Evolutionary conservation across 768 basidiomycete genomes (phyloP).

Genomic region (Tulasnella sp.): DNA sequence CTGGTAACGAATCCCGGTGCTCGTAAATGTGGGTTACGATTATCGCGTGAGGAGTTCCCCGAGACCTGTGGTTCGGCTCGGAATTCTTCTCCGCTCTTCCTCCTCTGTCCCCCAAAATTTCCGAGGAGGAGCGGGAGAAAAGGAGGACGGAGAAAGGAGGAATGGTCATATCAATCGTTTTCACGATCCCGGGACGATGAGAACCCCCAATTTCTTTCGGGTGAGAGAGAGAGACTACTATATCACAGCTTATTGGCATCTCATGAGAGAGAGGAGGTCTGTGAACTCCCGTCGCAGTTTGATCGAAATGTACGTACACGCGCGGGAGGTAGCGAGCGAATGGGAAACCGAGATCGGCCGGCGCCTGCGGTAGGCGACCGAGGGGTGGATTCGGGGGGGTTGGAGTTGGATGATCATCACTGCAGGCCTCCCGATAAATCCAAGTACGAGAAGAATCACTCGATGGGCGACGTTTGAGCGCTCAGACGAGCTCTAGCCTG

Average conservation of each 20-base stretch:
- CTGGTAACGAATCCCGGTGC: not conserved
- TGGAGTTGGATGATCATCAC: not conserved
- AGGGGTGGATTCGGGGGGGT: not conserved
- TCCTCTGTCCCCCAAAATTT: conserved; percentile 1
- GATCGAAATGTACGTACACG: not conserved
- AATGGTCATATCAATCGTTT: not conserved
- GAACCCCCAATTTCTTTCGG: not conserved
- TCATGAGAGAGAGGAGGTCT: conserved; percentile 3
- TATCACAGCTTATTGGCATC: not conserved
- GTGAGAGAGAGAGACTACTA: too few relatives aligned
- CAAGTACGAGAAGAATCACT: too few relatives aligned
- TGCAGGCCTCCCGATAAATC: not conserved
- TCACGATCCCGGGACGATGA: too few relatives aligned
- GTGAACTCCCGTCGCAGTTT: not conserved
- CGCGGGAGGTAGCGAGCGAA: not conserved
- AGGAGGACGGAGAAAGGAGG: not conserved
- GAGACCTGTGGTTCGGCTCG: not conserved
- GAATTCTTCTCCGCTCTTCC: not conserved
- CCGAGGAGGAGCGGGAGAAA: not conserved
- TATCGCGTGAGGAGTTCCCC: not conserved
- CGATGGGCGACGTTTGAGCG: not conserved
- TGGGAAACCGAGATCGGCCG: not conserved
- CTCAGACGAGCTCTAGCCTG: conserved; percentile 4
- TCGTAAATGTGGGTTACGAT: too few relatives aligned
- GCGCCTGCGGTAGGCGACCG: not conserved